Evolutionary conservation across 805 yeast genomes (phyloP), one percentile per base, ranked within the genome.

Genomic region (Ogataea corticis): DNA sequence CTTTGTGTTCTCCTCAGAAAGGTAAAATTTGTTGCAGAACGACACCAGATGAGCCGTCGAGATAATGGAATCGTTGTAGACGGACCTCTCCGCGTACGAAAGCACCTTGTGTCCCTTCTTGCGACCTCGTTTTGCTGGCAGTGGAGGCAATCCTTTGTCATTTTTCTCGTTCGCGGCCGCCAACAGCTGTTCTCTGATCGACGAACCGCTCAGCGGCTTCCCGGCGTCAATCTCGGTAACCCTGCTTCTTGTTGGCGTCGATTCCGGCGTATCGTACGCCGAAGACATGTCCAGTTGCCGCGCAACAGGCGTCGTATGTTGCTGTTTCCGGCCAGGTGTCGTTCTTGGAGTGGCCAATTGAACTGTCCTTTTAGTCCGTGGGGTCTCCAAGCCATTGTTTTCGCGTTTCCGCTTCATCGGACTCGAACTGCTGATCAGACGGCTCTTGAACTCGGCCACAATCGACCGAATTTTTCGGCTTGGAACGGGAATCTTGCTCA

Each of bases 21-120:
- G 67, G 58, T 80, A 79, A 57, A 85, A 85, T 51, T 75, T 73
- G 59, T 83, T 83, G 55, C 87, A 83, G 31, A 83, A 70, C 3
- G 71, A 54, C 0, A 76, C 66, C 18, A 77, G 58, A 41, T 71
- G 75, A 7, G 68, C 61, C 0, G 77, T 68, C 3, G 66, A 59
- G 15, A 65, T 53, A 14, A 45, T 49, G 4, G 45, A 42, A 18
- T 52, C 50, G 21, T 42, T 41, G 41, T 49, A 29, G 3, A 36
- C 23, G 2, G 50, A 41, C 7, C 52, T 34, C 15, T 43, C 49
- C 1, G 49, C 51, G 42, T 40, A 45, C n/a, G 55, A 42, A 28
- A 41, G 39, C 34, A 50, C 42, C 32, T 50, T 48, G 33, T 46
- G 44, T 17, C 58, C 55, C 41, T 44, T 49, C 35, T 47, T 44